phyloP scores from a whole-genome alignment of 1,284 basidiomycete genomes.

The Ceratobasidium sp. region DNA sequence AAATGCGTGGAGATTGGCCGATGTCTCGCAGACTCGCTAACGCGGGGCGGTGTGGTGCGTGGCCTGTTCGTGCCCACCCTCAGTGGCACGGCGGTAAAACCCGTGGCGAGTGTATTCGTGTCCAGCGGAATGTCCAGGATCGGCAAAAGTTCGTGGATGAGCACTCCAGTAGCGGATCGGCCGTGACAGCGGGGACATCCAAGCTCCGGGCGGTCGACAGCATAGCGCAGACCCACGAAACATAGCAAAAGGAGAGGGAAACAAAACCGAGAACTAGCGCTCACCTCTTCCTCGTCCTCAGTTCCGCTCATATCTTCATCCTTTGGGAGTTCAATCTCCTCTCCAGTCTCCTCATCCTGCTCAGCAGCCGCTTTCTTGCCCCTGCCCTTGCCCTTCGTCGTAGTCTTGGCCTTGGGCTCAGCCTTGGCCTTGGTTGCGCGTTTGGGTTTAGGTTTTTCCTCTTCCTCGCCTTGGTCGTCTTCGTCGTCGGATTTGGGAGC shows the following conservation, averaged over 20 bases:
- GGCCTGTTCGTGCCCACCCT: no score
- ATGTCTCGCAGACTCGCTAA: no score
- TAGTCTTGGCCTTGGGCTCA: conserved; percentile 8
- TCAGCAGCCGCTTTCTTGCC: conserved; percentile 26
- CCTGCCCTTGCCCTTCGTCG: conserved; percentile 29
- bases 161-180: background rate
- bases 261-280: background rate
- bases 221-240: background rate
- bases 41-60: no score
- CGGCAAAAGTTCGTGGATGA: no score
- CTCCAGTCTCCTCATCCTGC: conserved; percentile 15
- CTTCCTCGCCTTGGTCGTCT: conserved; percentile 6
- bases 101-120: no score
- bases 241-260: no score
- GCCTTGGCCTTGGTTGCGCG: conserved; percentile 19
- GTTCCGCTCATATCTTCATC: conserved; percentile 45
- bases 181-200: background rate
- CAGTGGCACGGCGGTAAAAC: no score
- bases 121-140: background rate
- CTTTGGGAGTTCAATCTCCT: conserved; percentile 37
- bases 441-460: conserved; percentile 35
- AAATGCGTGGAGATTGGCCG: no score
- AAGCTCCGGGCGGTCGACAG: background rate
- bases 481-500: conserved; percentile 14
- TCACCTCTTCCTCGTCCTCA: conserved; percentile 36